phyloP scores from a whole-genome alignment of 768 basidiomycete genomes.

The Tricholoma flavovirens region DNA sequence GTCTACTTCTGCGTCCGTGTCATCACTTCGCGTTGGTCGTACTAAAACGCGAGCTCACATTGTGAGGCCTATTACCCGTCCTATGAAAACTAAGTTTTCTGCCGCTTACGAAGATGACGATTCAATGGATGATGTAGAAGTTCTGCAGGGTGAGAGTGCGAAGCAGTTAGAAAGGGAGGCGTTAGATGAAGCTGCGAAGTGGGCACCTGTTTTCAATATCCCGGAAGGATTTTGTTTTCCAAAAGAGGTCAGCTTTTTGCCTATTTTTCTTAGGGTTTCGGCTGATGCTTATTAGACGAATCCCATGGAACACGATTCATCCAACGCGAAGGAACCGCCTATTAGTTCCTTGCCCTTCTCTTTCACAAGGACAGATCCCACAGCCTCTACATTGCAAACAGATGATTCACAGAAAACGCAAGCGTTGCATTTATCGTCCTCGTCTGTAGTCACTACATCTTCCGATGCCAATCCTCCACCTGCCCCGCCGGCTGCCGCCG shows the following conservation, averaged over 20 bases:
- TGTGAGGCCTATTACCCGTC: slow-evolving; percentile 43
- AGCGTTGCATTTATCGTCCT: neutral
- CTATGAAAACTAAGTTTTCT: slow-evolving; percentile 54
- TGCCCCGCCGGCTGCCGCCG: neutral
- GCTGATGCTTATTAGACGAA: slow-evolving; percentile 21
- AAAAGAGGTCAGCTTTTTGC: slow-evolving; percentile 45
- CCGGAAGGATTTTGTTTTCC: slow-evolving; percentile 65
- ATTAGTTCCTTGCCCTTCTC: slow-evolving; percentile 62
- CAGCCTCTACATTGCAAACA: slow-evolving; percentile 10
- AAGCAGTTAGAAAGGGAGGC: slow-evolving; percentile 37
- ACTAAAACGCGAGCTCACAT: slow-evolving; percentile 55
- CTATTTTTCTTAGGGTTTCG: neutral
- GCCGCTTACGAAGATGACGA: slow-evolving; percentile 56
- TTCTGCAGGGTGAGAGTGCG: slow-evolving; percentile 31
- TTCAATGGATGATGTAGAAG: slow-evolving; percentile 34
- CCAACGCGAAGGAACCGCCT: slow-evolving; percentile 59
- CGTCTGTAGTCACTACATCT: neutral
- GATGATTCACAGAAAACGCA: slow-evolving; percentile 10
- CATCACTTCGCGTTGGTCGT: slow-evolving; percentile 65
- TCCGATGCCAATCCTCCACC: neutral
- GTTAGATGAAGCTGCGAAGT: slow-evolving; percentile 52
- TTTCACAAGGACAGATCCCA: slow-evolving; percentile 32
- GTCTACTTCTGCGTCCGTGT: slow-evolving; percentile 25
- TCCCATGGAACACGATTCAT: slow-evolving; percentile 33
- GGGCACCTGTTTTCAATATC: slow-evolving; percentile 51